Base-by-base conservation (phyloP, 2,329 filamentous ascomycete species). In the Metarhizium album region DNA sequence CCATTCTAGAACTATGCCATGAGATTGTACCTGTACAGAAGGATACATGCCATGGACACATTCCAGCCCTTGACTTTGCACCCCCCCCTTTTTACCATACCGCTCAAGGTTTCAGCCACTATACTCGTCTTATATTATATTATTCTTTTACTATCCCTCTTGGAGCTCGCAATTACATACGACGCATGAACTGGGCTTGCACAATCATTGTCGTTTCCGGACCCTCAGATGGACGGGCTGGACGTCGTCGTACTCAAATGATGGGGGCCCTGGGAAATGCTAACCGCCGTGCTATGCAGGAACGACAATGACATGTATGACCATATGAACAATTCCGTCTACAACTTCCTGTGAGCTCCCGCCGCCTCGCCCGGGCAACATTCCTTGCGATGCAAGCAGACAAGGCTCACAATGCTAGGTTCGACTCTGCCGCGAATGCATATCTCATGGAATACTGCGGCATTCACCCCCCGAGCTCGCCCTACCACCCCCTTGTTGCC, bases 301-400 rank as follows among this genome's bases (percentile, higher is more conserved):
- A 83, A 81, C 65, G 90, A 95, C 68, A 95, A 95, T 64, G 90
- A 95, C 71, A 93, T 94, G 87, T 95, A 93, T 67, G 78, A 87
- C 54, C 91, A 97, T 65, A 82, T 95, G 75, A 95, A 95, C 71
- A 95, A 95, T 64, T 86, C 83, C 40, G 77, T 93, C 49, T 95
- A 95, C 68, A 87, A 87, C 60, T 84, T 86, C 55, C 76, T 94
- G 76, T 83, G 66, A 63, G 73, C 33, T 16, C 3, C 4, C 33
- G 33, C 33, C 33, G 16, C 33, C 4, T 4, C 33, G 11, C 11
- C 4, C 24, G 14, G 40, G 22, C 29, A 52, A 49, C 7, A 29
- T 14, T 31, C 49, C 50, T 55, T 38, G 22, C 40, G 4, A 16
- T 24, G 8, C 29, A 31, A 9, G 4, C 45, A 46, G 54, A 52